Conservation (phyloP, 495 filamentous ascomycete genomes). For the Aspergillus indologenus region DNA sequence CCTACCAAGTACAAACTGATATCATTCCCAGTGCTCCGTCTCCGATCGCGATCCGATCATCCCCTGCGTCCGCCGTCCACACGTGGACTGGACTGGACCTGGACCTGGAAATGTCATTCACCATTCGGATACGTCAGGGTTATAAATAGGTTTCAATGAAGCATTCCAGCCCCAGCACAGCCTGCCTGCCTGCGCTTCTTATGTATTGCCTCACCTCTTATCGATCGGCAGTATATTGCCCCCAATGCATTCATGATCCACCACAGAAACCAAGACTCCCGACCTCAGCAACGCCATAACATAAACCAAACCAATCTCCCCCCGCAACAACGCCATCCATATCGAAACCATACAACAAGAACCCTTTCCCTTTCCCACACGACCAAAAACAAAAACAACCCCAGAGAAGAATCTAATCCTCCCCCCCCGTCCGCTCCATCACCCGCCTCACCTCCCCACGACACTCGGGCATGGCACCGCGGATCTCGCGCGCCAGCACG, state of each 20-base stretch:
- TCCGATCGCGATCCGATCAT: background rate
- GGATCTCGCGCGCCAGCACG: conserved; percentile 77
- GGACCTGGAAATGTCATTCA: background rate
- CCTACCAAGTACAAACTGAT: too few species aligned
- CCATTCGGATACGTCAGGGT: background rate
- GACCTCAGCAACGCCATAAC: background rate
- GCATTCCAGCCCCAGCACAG: background rate
- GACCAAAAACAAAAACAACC: too few species aligned
- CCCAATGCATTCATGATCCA: too few species aligned
- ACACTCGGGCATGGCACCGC: conserved; percentile 72
- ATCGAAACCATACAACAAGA: background rate
- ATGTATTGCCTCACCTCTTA: background rate
- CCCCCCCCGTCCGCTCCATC: conserved; percentile 43
- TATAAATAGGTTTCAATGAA: background rate
- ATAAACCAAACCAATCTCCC: background rate
- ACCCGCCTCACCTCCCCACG: conserved; percentile 64
- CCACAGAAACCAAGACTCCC: too few species aligned
- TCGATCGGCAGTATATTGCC: background rate
- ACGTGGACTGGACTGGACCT: too few species aligned
- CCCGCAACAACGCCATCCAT: background rate
- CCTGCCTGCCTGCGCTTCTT: background rate
- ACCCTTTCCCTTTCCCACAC: background rate
- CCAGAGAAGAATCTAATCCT: background rate
- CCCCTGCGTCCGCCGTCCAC: background rate
- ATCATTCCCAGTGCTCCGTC: too few species aligned